Evolutionary conservation across 129 eudicot species (phyloP).

Genomic region (Chrysanthemum makinoi): DNA sequence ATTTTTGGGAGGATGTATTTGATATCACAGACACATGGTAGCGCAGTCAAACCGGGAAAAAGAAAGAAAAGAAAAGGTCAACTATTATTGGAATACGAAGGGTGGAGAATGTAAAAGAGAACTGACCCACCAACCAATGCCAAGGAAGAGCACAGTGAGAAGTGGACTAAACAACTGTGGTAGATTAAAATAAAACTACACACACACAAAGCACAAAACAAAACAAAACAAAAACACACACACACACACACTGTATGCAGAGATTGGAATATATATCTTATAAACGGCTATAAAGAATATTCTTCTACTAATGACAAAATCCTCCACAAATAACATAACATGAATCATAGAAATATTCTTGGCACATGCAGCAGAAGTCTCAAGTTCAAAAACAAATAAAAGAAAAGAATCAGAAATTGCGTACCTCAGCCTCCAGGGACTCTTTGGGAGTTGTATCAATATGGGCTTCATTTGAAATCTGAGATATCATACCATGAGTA

Average conservation of each 20-base stretch:
- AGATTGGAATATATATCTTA: too few species aligned
- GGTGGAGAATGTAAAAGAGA: constrained; percentile 1
- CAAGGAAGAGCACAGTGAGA: not conserved
- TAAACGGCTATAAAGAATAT: not conserved
- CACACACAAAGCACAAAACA: not conserved
- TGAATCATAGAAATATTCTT: constrained; percentile 8
- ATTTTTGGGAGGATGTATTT: not conserved
- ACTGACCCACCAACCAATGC: not conserved
- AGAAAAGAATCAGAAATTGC: constrained; percentile 15
- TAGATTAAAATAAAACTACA: not conserved
- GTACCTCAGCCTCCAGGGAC: constrained; percentile 51
- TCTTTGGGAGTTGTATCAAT: constrained; percentile 36
- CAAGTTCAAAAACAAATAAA: not conserved
- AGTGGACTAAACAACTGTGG: not conserved
- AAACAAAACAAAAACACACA: too few species aligned
- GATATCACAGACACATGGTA: not conserved
- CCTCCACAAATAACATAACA: constrained; percentile 17
- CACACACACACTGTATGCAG: too few species aligned
- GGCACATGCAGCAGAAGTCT: constrained; percentile 10
- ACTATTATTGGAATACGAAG: not conserved
- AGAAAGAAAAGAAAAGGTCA: not conserved
- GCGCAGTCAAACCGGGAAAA: not conserved
- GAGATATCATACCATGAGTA: constrained; percentile 25
- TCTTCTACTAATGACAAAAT: too few species aligned
- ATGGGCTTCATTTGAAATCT: constrained; percentile 50